Evolutionary conservation across 1,284 basidiomycete species (phyloP).

Genomic region (Chondrostereum purpureum): DNA sequence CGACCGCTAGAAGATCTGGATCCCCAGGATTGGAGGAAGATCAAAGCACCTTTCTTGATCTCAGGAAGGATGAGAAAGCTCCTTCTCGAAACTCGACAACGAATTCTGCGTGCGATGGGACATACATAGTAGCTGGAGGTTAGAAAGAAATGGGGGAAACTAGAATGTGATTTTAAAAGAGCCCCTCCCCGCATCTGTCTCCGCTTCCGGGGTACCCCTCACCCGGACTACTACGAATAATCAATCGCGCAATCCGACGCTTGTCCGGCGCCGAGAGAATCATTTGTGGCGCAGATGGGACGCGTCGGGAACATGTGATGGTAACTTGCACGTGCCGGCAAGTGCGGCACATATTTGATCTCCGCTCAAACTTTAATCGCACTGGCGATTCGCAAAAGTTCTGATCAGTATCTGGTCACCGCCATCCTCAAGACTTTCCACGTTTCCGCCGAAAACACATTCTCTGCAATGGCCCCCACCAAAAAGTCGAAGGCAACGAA

Average conservation of each 20-base stretch:
- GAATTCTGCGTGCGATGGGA: constrained; percentile 21
- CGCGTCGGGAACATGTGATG: background rate
- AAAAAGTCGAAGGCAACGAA: constrained; percentile 93
- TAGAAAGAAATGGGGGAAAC: background rate
- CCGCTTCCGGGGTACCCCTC: background rate
- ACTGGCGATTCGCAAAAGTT: background rate
- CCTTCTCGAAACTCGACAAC: too few species aligned
- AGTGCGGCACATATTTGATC: background rate
- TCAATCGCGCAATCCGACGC: background rate
- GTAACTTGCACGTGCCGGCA: background rate
- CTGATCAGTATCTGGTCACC: background rate
- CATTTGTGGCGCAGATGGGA: too few species aligned
- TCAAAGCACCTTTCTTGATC: too few species aligned
- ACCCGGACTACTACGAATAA: too few species aligned
- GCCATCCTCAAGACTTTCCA: background rate
- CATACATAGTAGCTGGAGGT: constrained; percentile 16
- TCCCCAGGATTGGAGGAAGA: too few species aligned
- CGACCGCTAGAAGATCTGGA: too few species aligned
- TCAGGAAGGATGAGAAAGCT: too few species aligned
- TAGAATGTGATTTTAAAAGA: background rate
- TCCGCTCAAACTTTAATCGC: background rate
- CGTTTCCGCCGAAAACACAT: constrained; percentile 20
- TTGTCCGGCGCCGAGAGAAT: too few species aligned
- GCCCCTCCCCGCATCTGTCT: too few species aligned
- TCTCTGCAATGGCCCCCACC: constrained; percentile 75